Evolutionary conservation across 176 grass and related monocot genomes (phyloP).

Genomic region (Lolium perenne): DNA sequence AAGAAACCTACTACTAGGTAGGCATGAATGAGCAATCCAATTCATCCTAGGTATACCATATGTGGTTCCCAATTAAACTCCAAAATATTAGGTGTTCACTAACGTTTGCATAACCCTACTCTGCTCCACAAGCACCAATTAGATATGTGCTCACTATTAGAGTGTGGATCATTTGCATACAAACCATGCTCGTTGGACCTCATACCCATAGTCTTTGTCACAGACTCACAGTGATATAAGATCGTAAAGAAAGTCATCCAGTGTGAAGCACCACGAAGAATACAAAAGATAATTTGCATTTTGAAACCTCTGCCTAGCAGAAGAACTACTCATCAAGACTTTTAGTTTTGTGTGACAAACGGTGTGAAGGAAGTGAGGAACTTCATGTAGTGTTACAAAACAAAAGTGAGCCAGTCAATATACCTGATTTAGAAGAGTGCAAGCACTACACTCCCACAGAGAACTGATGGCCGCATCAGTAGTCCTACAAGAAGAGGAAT

Average conservation of each 20-base stretch:
- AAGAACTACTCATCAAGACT: not conserved
- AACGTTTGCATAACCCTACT: conserved; percentile 7
- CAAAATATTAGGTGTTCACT: conserved; percentile 8
- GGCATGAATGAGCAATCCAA: conserved; percentile 1
- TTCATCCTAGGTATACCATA: not conserved
- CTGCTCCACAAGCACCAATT: not conserved
- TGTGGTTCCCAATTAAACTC: not conserved
- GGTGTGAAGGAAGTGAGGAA: not conserved
- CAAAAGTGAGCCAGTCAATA: conserved; percentile 30
- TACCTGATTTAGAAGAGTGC: conserved; percentile 93
- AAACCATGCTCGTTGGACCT: not conserved
- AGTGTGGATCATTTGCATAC: not conserved
- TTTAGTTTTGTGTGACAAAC: conserved; percentile 5
- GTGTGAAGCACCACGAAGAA: not conserved
- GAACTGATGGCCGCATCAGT: conserved; percentile 6
- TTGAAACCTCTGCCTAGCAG: too few species aligned
- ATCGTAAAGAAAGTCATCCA: not conserved
- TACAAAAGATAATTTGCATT: too few species aligned
- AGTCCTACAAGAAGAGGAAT: conserved; percentile 52
- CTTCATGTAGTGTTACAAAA: conserved; percentile 9
- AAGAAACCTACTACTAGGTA: not conserved
- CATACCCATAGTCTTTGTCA: not conserved
- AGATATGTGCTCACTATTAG: not conserved
- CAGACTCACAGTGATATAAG: not conserved
- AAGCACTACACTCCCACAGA: conserved; percentile 78